A percentile compares a stretch with the other conserved stretches of the same genome.
phyloP scores from a whole-genome alignment of 1,284 basidiomycete species.

The Grifola frondosa region DNA sequence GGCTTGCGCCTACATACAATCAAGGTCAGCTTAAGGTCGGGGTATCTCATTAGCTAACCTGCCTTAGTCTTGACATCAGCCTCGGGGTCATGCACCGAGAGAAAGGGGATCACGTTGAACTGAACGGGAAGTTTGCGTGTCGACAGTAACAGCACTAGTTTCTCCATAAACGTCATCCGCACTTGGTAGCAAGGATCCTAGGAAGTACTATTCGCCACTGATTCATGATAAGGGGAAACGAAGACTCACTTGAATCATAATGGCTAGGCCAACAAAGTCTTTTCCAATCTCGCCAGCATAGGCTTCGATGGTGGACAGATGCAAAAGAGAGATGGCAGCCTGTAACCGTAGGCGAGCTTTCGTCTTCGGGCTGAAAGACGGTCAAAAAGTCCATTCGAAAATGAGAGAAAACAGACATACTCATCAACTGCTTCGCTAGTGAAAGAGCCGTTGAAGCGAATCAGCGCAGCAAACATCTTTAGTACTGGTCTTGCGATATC shows the following conservation, averaged over 20 bases:
- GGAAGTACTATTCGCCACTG: not conserved
- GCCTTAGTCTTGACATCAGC: conserved; percentile 68
- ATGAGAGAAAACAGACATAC: conserved; percentile 41
- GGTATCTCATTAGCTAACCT: conserved; percentile 14
- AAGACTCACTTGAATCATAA: conserved; percentile 68
- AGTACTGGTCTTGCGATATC: conserved; percentile 74
- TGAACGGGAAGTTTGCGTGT: conserved; percentile 63
- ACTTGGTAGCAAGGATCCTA: conserved; percentile 90
- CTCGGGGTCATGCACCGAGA: conserved; percentile 92
- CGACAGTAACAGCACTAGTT: conserved; percentile 66
- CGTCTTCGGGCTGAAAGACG: conserved; percentile 47
- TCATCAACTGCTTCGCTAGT: conserved; percentile 60
- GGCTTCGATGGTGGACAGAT: conserved; percentile 65
- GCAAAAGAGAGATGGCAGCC: conserved; percentile 80
- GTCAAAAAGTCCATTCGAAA: conserved; percentile 7
- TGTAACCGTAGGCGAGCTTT: conserved; percentile 77
- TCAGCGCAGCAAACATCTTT: conserved; percentile 68
- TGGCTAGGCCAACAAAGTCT: conserved; percentile 71
- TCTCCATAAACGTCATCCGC: conserved; percentile 75
- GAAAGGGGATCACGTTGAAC: conserved; percentile 85
- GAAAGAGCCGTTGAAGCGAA: conserved; percentile 68
- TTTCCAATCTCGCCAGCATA: conserved; percentile 63
- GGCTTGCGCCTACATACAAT: conserved; percentile 47
- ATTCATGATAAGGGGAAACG: not conserved
- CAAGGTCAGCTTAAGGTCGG: not conserved